Evolutionary conservation across 1,139 yeast genomes (phyloP).

Genomic region (Suhomyces bribrorum): DNA sequence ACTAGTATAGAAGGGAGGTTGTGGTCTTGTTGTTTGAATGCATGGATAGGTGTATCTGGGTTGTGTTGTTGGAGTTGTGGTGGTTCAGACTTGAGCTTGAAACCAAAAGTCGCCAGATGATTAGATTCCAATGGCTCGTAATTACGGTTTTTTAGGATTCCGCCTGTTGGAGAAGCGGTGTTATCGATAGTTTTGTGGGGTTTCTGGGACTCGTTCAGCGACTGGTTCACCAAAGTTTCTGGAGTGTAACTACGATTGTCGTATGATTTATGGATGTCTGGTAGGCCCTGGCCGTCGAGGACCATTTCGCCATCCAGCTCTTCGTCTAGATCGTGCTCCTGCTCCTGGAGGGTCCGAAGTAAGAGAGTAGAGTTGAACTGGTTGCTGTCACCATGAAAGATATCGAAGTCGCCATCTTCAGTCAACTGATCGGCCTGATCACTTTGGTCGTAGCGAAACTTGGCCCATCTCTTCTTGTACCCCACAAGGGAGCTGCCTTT

Average conservation of each 20-base stretch:
- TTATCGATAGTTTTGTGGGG: not conserved
- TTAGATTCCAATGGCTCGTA: no score
- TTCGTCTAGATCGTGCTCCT: slow-evolving; percentile 4
- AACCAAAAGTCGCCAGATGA: not conserved
- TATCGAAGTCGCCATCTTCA: slow-evolving; percentile 16
- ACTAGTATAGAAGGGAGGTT: not conserved
- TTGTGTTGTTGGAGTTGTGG: no score
- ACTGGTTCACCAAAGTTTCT: not conserved
- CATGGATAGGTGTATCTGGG: not conserved
- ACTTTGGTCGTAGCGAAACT: slow-evolving; percentile 1
- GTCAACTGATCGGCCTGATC: slow-evolving; percentile 1
- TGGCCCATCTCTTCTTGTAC: slow-evolving; percentile 14
- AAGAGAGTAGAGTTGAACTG: slow-evolving; percentile 4
- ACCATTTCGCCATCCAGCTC: slow-evolving; percentile 1
- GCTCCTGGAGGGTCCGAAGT: slow-evolving; percentile 4
- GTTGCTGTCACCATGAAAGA: slow-evolving; percentile 6
- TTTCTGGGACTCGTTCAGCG: not conserved
- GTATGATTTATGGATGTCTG: not conserved
- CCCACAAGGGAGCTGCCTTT: slow-evolving; percentile 17
- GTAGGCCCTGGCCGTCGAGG: not conserved
- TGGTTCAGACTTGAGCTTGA: not conserved
- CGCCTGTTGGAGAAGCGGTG: no score
- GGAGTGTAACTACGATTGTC: not conserved
- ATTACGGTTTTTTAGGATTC: no score
- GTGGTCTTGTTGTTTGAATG: not conserved